phyloP scores from a whole-genome alignment of 306 rosid species.

The Sechiopsis laciniata region DNA sequence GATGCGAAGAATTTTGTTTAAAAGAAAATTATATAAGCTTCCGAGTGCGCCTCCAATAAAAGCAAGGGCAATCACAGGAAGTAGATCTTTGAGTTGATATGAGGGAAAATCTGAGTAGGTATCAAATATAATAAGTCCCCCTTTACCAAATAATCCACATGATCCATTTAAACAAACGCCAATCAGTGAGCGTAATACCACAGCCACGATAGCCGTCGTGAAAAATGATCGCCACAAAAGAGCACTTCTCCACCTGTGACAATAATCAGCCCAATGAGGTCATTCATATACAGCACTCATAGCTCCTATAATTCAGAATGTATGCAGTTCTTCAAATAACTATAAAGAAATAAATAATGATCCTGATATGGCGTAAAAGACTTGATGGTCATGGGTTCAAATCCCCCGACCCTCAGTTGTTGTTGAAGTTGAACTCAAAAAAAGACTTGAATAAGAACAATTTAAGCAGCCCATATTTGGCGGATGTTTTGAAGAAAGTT shows the following conservation, averaged over 20 bases:
- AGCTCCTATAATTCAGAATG: not conserved
- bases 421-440: too few relatives aligned
- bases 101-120: conserved; percentile 58
- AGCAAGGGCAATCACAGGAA: conserved; percentile 65
- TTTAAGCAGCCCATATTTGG: not conserved
- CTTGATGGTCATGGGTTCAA: too few relatives aligned
- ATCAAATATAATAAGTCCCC: conserved; percentile 92
- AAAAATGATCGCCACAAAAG: conserved; percentile 98
- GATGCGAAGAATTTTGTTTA: conserved; percentile 60
- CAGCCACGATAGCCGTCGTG: conserved; percentile 76
- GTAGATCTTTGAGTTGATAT: conserved; percentile 70
- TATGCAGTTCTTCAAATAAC: not conserved
- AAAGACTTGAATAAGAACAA: not conserved
- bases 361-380: not conserved
- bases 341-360: not conserved
- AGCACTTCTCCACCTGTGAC: conserved; percentile 88
- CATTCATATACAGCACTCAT: not conserved
- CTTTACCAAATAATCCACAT: conserved; percentile 91
- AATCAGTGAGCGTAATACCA: conserved; percentile 75
- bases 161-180: conserved; percentile 75
- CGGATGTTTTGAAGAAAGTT: not conserved
- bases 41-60: conserved; percentile 83
- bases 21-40: conserved; percentile 63
- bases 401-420: too few relatives aligned
- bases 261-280: not conserved